phyloP scores from a whole-genome alignment of 805 yeast species.

The Ogataea methylovora region DNA sequence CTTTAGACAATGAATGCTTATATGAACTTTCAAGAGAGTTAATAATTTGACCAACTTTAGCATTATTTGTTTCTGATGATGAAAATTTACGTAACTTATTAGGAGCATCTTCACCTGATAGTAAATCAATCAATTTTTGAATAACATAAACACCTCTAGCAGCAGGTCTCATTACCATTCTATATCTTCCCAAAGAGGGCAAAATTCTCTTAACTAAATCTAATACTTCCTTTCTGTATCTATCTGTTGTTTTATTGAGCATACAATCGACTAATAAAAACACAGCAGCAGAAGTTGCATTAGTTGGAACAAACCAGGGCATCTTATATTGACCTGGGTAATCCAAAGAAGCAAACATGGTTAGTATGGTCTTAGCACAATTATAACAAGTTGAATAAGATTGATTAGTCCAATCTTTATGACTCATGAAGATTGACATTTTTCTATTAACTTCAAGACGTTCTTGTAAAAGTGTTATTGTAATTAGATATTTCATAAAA shows the following conservation, averaged over 20 bases:
- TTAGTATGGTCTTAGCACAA: conserved; percentile 13
- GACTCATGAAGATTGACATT: conserved; percentile 19
- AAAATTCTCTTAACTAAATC: conserved; percentile 9
- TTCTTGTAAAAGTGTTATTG: conserved; percentile 14
- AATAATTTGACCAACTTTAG: too few species aligned
- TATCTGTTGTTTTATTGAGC: conserved; percentile 13
- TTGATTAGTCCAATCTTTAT: conserved; percentile 15
- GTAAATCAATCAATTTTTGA: conserved; percentile 14
- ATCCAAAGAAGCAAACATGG: conserved; percentile 7
- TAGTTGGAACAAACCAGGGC: conserved; percentile 16
- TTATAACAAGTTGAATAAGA: conserved; percentile 16
- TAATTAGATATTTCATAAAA: conserved; percentile 11
- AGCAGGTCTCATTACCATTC: conserved; percentile 20
- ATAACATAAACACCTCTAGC: conserved; percentile 22
- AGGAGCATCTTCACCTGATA: conserved; percentile 9
- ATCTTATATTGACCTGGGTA: conserved; percentile 14
- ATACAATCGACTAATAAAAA: conserved; percentile 22
- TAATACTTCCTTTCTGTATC: conserved; percentile 10
- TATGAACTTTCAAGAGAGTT: too few species aligned
- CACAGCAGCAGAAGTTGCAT: conserved; percentile 18
- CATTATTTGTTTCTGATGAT: too few species aligned
- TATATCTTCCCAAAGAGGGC: conserved; percentile 16
- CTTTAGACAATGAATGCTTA: too few species aligned
- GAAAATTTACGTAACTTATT: background rate
- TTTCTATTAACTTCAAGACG: conserved; percentile 21